Conservation (phyloP, 441 rosid genomes). For the Erodium trifolium region DNA sequence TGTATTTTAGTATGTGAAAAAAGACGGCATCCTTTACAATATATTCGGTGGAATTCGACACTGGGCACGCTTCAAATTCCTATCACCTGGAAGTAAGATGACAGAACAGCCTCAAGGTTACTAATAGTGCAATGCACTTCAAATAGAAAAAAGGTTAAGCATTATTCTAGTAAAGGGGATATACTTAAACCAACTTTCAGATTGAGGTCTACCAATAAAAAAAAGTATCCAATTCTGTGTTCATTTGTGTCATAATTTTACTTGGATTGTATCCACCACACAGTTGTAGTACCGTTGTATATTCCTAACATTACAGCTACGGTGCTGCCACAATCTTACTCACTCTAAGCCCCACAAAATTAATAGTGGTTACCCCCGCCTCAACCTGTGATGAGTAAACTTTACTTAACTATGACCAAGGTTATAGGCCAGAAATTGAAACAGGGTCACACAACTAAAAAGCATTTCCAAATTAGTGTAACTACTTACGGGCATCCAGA, state of each 20-base stretch:
- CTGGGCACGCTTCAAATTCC: neutral
- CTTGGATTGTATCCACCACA: neutral
- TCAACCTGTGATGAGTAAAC: neutral
- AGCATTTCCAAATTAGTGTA: neutral
- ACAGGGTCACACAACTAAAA: neutral
- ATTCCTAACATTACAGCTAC: neutral
- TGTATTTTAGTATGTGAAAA: neutral
- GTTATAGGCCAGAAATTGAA: neutral
- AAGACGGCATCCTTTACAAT: neutral
- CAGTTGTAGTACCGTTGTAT: neutral
- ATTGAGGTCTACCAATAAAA: neutral
- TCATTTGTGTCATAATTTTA: neutral
- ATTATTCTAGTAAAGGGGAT: neutral
- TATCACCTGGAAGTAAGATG: neutral
- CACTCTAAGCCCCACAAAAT: neutral
- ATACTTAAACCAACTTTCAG: neutral
- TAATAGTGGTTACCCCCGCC: neutral
- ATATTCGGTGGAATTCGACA: neutral
- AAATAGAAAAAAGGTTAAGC: neutral
- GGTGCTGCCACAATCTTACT: neutral
- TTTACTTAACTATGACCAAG: neutral
- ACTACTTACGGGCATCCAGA: constrained; percentile 58
- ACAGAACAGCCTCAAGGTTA: neutral
- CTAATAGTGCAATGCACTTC: neutral
- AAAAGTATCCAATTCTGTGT: neutral